Conservation (phyloP, 1,284 basidiomycete genomes). For the Apiotrichum gracile region DNA sequence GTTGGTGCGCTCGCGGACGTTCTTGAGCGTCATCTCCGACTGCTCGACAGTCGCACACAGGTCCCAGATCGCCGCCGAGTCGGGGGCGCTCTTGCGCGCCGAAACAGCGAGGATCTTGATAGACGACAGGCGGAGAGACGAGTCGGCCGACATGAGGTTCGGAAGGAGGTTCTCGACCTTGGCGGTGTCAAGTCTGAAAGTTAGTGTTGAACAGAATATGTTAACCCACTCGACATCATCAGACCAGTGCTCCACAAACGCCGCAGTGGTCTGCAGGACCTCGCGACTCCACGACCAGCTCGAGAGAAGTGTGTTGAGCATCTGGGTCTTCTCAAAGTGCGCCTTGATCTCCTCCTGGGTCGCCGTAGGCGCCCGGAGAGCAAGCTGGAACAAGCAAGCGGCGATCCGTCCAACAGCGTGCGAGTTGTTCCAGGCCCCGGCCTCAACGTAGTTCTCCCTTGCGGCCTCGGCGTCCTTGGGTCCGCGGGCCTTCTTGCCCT, state of each 20-base stretch:
- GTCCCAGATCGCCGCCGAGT: constrained; percentile 49
- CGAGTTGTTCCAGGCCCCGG: constrained; percentile 33
- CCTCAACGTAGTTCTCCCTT: constrained; percentile 17
- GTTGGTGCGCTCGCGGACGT: constrained; percentile 73
- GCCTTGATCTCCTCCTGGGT: constrained; percentile 19
- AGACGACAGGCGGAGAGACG: constrained; percentile 40
- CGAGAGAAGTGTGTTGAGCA: constrained; percentile 49
- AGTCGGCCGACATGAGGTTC: constrained; percentile 50
- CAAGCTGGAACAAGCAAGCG: constrained; percentile 14
- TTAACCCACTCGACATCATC: constrained; percentile 32
- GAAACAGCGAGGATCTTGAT: constrained; percentile 39
- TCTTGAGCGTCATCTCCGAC: constrained; percentile 65
- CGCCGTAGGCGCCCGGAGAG: constrained; percentile 45
- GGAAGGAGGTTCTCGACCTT: constrained; percentile 21
- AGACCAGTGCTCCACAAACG: constrained; percentile 49
- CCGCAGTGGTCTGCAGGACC: constrained; percentile 55
- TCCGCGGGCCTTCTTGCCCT: background rate
- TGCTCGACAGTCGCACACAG: constrained; percentile 67
- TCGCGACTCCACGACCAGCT: constrained; percentile 58
- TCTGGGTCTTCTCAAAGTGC: constrained; percentile 34
- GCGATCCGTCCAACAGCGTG: constrained; percentile 28
- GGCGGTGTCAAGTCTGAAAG: constrained; percentile 16
- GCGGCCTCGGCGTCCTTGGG: background rate
- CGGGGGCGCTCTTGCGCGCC: constrained; percentile 16
- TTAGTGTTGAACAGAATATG: background rate